Evolutionary conservation across 805 yeast genomes (phyloP).

Genomic region (Candida ovalis): DNA sequence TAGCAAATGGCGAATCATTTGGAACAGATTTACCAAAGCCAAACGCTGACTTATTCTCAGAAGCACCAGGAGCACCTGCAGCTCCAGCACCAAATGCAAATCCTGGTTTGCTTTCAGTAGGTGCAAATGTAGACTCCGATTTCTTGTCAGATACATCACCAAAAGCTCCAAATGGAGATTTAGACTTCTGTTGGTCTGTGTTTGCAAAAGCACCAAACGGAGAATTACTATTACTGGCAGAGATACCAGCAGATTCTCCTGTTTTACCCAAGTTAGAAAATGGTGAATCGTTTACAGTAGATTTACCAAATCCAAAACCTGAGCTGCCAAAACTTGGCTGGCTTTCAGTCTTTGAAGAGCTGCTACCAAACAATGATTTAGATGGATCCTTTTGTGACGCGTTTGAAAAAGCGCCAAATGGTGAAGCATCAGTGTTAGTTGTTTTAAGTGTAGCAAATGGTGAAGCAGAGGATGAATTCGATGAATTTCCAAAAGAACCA

Average conservation of each 20-base stretch:
- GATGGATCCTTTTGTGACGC: no score
- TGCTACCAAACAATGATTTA: no score
- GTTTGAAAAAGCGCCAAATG: no score
- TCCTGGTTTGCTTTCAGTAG: no score
- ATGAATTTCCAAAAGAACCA: slow-evolving; percentile 8
- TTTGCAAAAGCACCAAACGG: slow-evolving; percentile 10
- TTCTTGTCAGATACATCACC: slow-evolving; percentile 2
- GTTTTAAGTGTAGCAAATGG: slow-evolving; percentile 22
- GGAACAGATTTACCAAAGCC: slow-evolving; percentile 8
- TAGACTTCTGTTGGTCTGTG: not conserved
- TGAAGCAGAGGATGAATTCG: slow-evolving; percentile 21
- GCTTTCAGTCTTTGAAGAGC: no score
- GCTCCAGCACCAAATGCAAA: no score
- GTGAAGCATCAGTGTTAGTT: not conserved
- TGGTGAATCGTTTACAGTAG: slow-evolving; percentile 11
- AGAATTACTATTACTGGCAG: slow-evolving; percentile 12
- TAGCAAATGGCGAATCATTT: slow-evolving; percentile 9
- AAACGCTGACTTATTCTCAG: no score
- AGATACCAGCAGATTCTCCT: no score
- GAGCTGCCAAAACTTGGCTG: no score
- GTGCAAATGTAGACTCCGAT: not conserved
- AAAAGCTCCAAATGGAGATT: slow-evolving; percentile 3
- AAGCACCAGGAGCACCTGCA: no score
- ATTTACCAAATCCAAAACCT: no score
- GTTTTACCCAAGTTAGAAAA: slow-evolving; percentile 4